Base-by-base conservation (phyloP, 108 stramenopile species). In the Craspedostauros australis region DNA sequence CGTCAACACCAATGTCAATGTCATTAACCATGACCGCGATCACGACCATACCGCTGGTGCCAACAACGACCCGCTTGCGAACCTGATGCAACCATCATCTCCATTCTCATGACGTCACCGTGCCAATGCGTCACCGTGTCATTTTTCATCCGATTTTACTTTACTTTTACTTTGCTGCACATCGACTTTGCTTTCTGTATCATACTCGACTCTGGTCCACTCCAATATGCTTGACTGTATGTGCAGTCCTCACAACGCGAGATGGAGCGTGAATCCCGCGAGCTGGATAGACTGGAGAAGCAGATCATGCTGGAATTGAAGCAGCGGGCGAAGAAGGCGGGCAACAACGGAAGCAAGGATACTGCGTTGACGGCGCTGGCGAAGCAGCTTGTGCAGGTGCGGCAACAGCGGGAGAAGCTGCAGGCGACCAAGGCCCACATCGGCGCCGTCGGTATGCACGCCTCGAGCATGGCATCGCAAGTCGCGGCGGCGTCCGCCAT, bases 261-360 rank as follows among this genome's bases (percentile, higher is more conserved):
- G 59, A 69, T 89, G 64, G 88, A 89, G 19, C 80, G 88, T 8
- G 88, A 89, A 68, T 59, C 85, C 27, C 78, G 88, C 32, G 88
- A 89, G 51, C 54, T 89, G 28, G 81, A 82, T 53, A 76, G 88
- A 32, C 79, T 80, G 33, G 88, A 89, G 41, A 78, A 85, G 44
- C 68, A 78, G 50, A 42, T 83, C 7, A 72, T 70, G 1, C 51
- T 67, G 26, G 70, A 89, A 71, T 58, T 89, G 20, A 85, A 89
- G 58, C 71, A 72, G 42, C 88, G 88, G 6, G 88, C 88, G 36
- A 82, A 80, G 25, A 16, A 53, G 0, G 44, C 69, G 1, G 68
- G 54, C 34, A 72, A 56, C 14, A 39, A 59, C 8, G n/a, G n/a
- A n/a, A 52, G 66, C 45, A 73, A 72, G 44, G 88, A 89, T 57